Conservation (phyloP, 2,329 filamentous ascomycete species). For the Aureobasidium pullulans region DNA sequence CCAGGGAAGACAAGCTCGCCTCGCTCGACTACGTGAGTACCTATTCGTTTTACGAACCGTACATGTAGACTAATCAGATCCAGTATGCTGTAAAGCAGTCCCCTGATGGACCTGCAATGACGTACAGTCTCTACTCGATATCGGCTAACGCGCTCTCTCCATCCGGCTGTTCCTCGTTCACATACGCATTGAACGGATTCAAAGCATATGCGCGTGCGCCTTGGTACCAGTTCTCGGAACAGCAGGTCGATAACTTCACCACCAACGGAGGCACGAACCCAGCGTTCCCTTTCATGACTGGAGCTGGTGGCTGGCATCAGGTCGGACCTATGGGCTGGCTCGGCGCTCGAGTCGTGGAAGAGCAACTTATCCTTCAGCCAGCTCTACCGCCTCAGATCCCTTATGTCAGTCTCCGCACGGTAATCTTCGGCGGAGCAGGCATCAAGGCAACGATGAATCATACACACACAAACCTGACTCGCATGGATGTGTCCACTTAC, state of each 20-base stretch:
- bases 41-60: background rate
- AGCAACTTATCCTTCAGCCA: slow-evolving; percentile 56
- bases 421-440: slow-evolving; percentile 61
- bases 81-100: slow-evolving; percentile 55
- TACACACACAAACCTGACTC: slow-evolving; percentile 57
- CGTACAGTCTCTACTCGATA: slow-evolving; percentile 62
- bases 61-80: background rate
- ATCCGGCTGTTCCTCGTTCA: slow-evolving; percentile 61
- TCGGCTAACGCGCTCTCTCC: slow-evolving; percentile 58
- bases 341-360: slow-evolving; percentile 53
- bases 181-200: slow-evolving; percentile 57
- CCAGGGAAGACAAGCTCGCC: slow-evolving; percentile 39
- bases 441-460: slow-evolving; percentile 54
- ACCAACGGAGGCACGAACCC: slow-evolving; percentile 60
- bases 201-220: slow-evolving; percentile 59
- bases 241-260: slow-evolving; percentile 53
- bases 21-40: slow-evolving; percentile 47
- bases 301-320: slow-evolving; percentile 62
- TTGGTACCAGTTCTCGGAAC: slow-evolving; percentile 65
- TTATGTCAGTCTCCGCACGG: slow-evolving; percentile 52
- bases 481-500: slow-evolving; percentile 35
- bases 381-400: slow-evolving; percentile 59
- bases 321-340: slow-evolving; percentile 61
- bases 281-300: slow-evolving; percentile 64
- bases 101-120: slow-evolving; percentile 63